These are phyloP conservation scores for Penicillium lagena DNA, from an alignment of 495 filamentous ascomycete species.

Conservation along the genomic window DNA sequence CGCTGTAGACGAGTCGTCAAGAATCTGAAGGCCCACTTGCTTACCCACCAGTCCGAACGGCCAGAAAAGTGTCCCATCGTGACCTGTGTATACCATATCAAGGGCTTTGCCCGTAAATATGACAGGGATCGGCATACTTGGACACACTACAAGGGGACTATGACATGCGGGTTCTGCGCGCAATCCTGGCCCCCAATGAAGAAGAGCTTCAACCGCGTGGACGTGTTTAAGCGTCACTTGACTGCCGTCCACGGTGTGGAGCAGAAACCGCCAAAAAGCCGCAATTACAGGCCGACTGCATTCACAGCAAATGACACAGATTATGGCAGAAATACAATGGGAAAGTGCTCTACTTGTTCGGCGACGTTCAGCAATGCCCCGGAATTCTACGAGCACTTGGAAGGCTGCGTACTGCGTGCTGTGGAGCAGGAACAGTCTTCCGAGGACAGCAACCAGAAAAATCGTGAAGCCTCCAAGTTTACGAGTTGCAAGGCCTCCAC, in stretches of 20 bases:
- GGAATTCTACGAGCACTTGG: slow-evolving; percentile 98
- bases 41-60: slow-evolving; percentile 89
- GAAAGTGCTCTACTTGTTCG: slow-evolving; percentile 94
- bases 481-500: slow-evolving; percentile 22
- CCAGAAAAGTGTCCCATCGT: slow-evolving; percentile 96
- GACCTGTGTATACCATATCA: slow-evolving; percentile 90
- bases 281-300: slow-evolving; percentile 67
- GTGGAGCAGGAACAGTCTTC: slow-evolving; percentile 96
- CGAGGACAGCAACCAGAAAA: slow-evolving; percentile 88
- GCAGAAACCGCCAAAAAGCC: slow-evolving; percentile 89
- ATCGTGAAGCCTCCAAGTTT: slow-evolving; percentile 41
- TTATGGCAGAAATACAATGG: slow-evolving; percentile 69
- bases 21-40: slow-evolving; percentile 90
- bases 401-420: slow-evolving; percentile 95
- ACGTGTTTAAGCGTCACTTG: slow-evolving; percentile 97
- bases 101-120: slow-evolving; percentile 96
- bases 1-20: slow-evolving; percentile 91
- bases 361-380: slow-evolving; percentile 91
- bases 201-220: slow-evolving; percentile 97
- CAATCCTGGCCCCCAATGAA: slow-evolving; percentile 86
- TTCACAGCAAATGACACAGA: slow-evolving; percentile 47
- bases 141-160: slow-evolving; percentile 98
- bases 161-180: slow-evolving; percentile 98
- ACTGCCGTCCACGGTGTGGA: slow-evolving; percentile 92
- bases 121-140: slow-evolving; percentile 98